A percentile compares a stretch with the other conserved stretches of the same genome.
Conservation (phyloP, 306 rosid genomes). For the Comarum palustre region DNA sequence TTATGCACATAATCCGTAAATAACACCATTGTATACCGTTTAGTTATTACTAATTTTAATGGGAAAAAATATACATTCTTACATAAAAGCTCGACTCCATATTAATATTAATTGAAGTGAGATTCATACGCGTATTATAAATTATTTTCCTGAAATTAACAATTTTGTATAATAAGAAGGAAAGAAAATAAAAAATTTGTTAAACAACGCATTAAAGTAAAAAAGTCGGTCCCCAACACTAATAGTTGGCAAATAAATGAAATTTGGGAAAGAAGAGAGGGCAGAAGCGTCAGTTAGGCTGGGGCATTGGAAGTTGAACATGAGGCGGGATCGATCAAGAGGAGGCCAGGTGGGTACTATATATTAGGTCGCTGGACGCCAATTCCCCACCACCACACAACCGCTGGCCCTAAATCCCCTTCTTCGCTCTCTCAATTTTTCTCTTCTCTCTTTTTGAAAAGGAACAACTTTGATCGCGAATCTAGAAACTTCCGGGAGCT, state of each 20-base stretch:
- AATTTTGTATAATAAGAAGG: neutral
- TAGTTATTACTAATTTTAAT: too few species aligned
- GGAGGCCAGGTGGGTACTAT: constrained; percentile 41
- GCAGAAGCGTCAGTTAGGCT: constrained; percentile 23
- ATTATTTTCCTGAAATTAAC: neutral
- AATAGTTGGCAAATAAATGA: constrained; percentile 7
- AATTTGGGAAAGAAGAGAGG: constrained; percentile 3
- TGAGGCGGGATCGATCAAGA: constrained; percentile 40
- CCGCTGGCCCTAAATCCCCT: constrained; percentile 45
- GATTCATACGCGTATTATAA: neutral
- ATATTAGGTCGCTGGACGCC: constrained; percentile 28
- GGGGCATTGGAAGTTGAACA: constrained; percentile 25
- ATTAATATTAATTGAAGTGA: neutral
- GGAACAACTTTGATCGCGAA: neutral
- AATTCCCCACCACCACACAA: constrained; percentile 39
- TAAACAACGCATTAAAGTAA: neutral
- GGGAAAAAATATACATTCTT: neutral
- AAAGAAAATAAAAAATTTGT: neutral
- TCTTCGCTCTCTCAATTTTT: neutral
- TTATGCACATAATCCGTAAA: too few species aligned
- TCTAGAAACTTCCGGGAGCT: neutral
- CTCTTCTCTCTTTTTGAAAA: neutral
- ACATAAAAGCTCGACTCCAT: neutral
- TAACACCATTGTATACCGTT: too few species aligned
- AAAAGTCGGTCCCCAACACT: neutral